Conservation (phyloP, 83 land plant species). For the Picea abies region DNA sequence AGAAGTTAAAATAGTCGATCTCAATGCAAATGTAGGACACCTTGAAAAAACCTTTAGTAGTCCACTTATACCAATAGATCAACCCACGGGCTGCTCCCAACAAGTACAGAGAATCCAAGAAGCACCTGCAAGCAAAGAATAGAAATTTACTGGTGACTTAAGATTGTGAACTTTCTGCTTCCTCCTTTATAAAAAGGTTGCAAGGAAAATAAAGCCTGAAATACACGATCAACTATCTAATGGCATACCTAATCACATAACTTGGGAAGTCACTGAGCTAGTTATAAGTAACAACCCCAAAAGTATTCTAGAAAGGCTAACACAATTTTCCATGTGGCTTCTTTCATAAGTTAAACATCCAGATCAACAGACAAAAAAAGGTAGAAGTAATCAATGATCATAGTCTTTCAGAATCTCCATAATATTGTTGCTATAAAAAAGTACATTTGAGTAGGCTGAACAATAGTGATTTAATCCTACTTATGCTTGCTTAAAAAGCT, state of each 20-base stretch:
- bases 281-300: neutral
- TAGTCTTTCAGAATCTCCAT: neutral
- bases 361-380: neutral
- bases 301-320: neutral
- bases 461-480: too few species aligned
- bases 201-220: neutral
- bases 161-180: neutral
- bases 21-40: neutral
- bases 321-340: neutral
- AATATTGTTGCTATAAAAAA: neutral
- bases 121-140: constrained; percentile 72
- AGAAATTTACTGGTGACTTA: neutral
- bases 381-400: neutral
- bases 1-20: neutral
- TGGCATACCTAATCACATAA: neutral
- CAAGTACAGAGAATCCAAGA: constrained; percentile 91
- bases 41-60: neutral
- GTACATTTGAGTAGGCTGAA: too few species aligned
- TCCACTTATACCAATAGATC: constrained; percentile 79
- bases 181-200: neutral
- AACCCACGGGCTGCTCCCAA: constrained; percentile 98
- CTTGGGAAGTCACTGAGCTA: too few species aligned
- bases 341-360: neutral
- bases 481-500: too few species aligned
- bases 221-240: neutral